phyloP scores from a whole-genome alignment of 768 basidiomycete species.

The Calocybe cyanea region DNA sequence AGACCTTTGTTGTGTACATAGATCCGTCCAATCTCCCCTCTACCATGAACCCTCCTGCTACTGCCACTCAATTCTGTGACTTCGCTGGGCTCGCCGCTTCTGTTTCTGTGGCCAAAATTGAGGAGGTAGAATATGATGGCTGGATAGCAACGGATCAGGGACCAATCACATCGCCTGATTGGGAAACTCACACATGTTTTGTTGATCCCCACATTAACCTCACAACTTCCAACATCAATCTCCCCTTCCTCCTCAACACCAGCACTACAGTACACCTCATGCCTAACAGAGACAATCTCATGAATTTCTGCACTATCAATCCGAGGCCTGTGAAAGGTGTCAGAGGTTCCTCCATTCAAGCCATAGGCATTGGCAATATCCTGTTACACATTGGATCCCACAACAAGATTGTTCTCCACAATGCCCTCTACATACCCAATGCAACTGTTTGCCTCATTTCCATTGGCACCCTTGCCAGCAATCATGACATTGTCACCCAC shows the following conservation, averaged over 20 bases:
- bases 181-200: neutral
- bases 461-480: constrained; percentile 14
- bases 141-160: constrained; percentile 10
- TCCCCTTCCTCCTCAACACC: constrained; percentile 22
- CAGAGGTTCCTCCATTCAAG: constrained; percentile 21
- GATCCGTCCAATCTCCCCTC: too few species aligned
- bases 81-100: constrained; percentile 5
- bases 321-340: constrained; percentile 22
- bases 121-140: constrained; percentile 8
- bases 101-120: neutral
- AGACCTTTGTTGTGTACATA: constrained; percentile 1
- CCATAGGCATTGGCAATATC: constrained; percentile 23
- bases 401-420: constrained; percentile 8
- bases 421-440: constrained; percentile 20
- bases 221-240: neutral
- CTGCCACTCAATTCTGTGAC: neutral
- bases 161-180: constrained; percentile 6
- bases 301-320: constrained; percentile 16
- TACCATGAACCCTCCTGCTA: neutral
- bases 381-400: constrained; percentile 13
- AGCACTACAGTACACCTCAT: constrained; percentile 24
- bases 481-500: constrained; percentile 4
- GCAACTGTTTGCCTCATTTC: constrained; percentile 22
- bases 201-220: neutral
- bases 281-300: constrained; percentile 21